Base-by-base conservation (phyloP, 2,329 filamentous ascomycete genomes). In the Pleomassaria siparia region DNA sequence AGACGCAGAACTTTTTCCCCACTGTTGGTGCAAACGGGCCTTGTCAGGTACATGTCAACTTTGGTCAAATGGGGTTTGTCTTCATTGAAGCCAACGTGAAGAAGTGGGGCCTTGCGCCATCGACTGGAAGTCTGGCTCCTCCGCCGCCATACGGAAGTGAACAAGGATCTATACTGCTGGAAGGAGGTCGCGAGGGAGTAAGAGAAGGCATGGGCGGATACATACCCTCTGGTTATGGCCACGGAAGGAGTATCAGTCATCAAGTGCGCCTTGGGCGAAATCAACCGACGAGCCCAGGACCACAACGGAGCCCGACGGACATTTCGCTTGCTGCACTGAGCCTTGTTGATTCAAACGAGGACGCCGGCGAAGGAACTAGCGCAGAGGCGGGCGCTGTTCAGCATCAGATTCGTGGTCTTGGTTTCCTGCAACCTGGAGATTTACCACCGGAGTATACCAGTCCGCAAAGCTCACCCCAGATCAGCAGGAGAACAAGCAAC, bases 1-100 rank as follows among this genome's bases (percentile, higher is more conserved):
- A 97, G 71, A 82, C 88, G 9, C 94, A 94, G 62, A 99, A 99
- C 70, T 94, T 97, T 76, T 99, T 99, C 74, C 94, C 94, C 1
- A 94, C 94, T 0, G 83, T 99, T n/a, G 94, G 94, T 35, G 91
- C 94, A 47, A 96, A 94, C 66, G 94, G 94, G 0, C 94, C 94
- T 13, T 91, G 89, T 62, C 86, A 86, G 25, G 83, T 99, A 1
- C 92, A 99, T 68, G 94, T 97, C 67, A 99, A 99, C 71, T 95
- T 99, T 69, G 94, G 94, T 7, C 94, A 99, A 70, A 89, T 94
- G 65, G 94, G 94, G 26, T 99, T 97, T 66, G 94, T 99, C 40
- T 99, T 97, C 66, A 97, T 99, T 60, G 94, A 99, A 73, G 94
- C 92, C 53, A 99, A 99, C 64, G 94, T 99, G 51, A 99, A 99